Evolutionary conservation across 306 rosid genomes (phyloP), one percentile per base, ranked within the genome.

Genomic region (Casuarina glauca): DNA sequence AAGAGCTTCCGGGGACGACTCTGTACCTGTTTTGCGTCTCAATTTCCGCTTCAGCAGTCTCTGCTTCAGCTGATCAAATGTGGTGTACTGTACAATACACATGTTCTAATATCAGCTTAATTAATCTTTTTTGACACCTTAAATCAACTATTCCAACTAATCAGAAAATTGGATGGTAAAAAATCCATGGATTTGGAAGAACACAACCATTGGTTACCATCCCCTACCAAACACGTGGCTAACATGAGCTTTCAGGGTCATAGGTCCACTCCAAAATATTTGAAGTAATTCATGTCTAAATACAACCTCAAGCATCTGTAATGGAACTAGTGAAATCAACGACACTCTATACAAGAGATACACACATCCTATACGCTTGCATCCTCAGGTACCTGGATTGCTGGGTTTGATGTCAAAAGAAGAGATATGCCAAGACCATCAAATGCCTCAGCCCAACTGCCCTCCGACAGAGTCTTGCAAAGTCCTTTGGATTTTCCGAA

Each of bases 401-500:
- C 83, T 70, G 97, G 98, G 82, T 94, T 94, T 83, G 95, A 68
- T 73, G 98, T 94, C 88, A 94, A 88, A 81, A 94, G 90, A 79
- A 94, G 91, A 72, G 98, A 94, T 86, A 94, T 92, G 74, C 87
- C 96, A 5, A 94, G 97, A 80, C 98, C 98, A 26, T 86, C 95
- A 76, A 83, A 92, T 3, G 98, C 98, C 83, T 94, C 98, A 35
- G 79, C 79, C 97, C 95, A 92, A 70, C 87, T 88, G 74, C 95
- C 89, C 82, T 92, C 93, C 7, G 96, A 85, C 73, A 94, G 92
- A 66, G 92, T 90, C 92, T 92, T 85, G 95, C 93, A 90, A 63
- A 94, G 80, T 86, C 97, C 98, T 87, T 90, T 88, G 70, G 98
- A 89, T 86, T 90, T 92, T 81, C 98, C 98, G 81, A 94, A 94